Evolutionary conservation across 352 stramenopile genomes (phyloP).

Genomic region (Phytopythium chamaehyphon): DNA sequence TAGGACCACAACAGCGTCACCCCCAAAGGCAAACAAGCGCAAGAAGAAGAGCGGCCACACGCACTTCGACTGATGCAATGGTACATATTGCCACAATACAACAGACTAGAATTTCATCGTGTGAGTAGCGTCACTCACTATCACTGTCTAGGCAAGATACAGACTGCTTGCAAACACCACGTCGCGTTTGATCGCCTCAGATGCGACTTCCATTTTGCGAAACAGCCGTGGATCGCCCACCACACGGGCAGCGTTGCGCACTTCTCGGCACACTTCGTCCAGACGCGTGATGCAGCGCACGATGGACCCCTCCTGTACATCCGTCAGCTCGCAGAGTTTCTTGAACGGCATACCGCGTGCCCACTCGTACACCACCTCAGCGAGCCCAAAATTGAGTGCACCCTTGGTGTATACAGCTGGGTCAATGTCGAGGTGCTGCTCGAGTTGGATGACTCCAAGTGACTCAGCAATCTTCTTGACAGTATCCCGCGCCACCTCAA

Average conservation of each 20-base stretch:
- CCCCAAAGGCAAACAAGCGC: slow-evolving; percentile 5
- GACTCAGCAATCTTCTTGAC: slow-evolving; percentile 87
- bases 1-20: not conserved
- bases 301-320: slow-evolving; percentile 97
- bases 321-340: slow-evolving; percentile 93
- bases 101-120: not conserved
- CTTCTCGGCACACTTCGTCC: slow-evolving; percentile 97
- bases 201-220: slow-evolving; percentile 97
- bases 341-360: slow-evolving; percentile 96
- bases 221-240: slow-evolving; percentile 96
- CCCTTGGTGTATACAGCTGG: slow-evolving; percentile 89
- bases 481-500: slow-evolving; percentile 76
- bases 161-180: slow-evolving; percentile 97
- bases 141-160: slow-evolving; percentile 87
- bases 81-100: not conserved
- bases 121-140: slow-evolving; percentile 2
- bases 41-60: slow-evolving; percentile 9
- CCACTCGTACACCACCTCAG: slow-evolving; percentile 98
- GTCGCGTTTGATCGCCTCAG: slow-evolving; percentile 95
- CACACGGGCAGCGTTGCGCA: slow-evolving; percentile 93
- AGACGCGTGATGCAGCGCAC: slow-evolving; percentile 96
- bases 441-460: slow-evolving; percentile 75
- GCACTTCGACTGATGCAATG: not conserved
- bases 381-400: slow-evolving; percentile 94
- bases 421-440: slow-evolving; percentile 86